A percentile compares a stretch with the other conserved stretches of the same genome.
Evolutionary conservation across 2,329 filamentous ascomycete species (phyloP).

Genomic region (Cladosporium sp.): DNA sequence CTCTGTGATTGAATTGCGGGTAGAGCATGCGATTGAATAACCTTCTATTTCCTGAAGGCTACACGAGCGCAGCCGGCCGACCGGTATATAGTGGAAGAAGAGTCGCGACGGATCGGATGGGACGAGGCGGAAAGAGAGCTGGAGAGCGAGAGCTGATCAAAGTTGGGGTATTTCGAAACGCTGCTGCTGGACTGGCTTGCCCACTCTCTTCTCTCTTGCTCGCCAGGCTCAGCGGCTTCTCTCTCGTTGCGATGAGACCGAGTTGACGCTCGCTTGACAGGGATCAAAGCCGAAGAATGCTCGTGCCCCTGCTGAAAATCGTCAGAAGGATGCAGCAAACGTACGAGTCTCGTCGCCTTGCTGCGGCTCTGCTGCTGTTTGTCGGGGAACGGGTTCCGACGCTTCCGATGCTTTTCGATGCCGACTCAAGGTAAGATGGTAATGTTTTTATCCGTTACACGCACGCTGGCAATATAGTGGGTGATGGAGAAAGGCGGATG

Average conservation of each 20-base stretch:
- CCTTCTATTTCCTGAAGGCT: not conserved
- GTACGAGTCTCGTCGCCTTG: constrained; percentile 14
- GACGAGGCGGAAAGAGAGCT: not conserved
- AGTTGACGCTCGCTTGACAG: not conserved
- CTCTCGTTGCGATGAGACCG: not conserved
- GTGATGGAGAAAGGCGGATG: constrained; percentile 12
- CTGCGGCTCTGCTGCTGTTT: not conserved
- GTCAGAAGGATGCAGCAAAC: constrained; percentile 15
- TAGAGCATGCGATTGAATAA: not conserved
- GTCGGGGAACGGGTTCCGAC: constrained; percentile 11
- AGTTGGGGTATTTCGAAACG: not conserved
- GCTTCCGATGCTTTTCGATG: not conserved
- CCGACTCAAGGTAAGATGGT: not conserved
- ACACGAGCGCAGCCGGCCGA: not conserved
- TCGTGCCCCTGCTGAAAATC: constrained; percentile 12
- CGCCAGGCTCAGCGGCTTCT: not conserved
- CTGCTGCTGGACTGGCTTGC: constrained; percentile 2
- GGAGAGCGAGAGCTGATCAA: not conserved
- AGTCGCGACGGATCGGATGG: not conserved
- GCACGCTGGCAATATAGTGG: not conserved
- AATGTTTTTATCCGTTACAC: not conserved
- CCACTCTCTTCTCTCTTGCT: not conserved
- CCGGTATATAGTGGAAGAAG: not conserved
- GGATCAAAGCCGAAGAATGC: not conserved
- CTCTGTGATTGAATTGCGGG: not conserved